Percentiles rank a stretch among this genome's conserved stretches.
Evolutionary conservation across 2,329 filamentous ascomycete species (phyloP).

Genomic region (Cordyceps tenuipes): DNA sequence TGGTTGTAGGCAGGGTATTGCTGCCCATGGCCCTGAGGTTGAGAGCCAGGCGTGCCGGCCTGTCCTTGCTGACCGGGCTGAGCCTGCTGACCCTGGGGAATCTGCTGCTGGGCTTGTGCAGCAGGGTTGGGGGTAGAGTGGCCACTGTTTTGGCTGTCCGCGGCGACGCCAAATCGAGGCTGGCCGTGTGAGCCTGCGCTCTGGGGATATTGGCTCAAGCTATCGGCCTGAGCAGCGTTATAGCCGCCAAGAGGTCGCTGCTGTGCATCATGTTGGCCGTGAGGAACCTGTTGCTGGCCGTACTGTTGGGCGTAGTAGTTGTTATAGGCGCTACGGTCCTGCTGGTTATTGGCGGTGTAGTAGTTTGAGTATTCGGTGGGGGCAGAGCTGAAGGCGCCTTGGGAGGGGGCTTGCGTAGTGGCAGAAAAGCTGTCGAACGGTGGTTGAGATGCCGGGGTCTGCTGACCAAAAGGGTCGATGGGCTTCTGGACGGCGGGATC

Average conservation of each 20-base stretch:
- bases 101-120: conserved; percentile 40
- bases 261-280: conserved; percentile 67
- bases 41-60: conserved; percentile 32
- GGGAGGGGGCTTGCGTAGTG: conserved; percentile 52
- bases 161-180: conserved; percentile 49
- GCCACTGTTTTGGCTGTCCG: conserved; percentile 75
- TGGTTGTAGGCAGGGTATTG: conserved; percentile 46
- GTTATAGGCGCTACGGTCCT: conserved; percentile 65
- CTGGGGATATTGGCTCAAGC: conserved; percentile 63
- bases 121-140: conserved; percentile 85
- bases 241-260: conserved; percentile 75
- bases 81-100: conserved; percentile 33
- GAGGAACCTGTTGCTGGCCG: conserved; percentile 45
- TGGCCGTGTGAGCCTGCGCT: conserved; percentile 50
- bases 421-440: conserved; percentile 58
- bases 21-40: conserved; percentile 36
- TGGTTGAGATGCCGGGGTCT: conserved; percentile 39
- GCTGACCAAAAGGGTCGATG: conserved; percentile 80
- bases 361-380: conserved; percentile 77
- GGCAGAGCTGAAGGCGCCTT: conserved; percentile 62
- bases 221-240: conserved; percentile 54
- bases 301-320: conserved; percentile 66
- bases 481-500: conserved; percentile 67
- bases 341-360: conserved; percentile 71
- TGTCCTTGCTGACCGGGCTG: conserved; percentile 38